These are phyloP conservation scores for Umbelopsis isabellina DNA, from an alignment of 192 early-diverging fungal genomes.

Conservation along the genomic window DNA sequence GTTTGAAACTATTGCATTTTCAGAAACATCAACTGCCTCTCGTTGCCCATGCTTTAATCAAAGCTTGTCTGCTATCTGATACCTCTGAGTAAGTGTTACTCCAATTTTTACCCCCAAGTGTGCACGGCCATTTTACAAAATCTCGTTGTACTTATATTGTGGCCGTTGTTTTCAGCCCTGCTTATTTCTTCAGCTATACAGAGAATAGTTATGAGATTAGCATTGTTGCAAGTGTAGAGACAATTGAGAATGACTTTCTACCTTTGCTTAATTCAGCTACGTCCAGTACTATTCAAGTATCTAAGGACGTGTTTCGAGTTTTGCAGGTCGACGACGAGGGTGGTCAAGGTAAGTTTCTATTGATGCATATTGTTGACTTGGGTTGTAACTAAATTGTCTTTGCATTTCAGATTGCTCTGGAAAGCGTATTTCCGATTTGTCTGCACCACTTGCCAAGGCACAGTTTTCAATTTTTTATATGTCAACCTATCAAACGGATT, in stretches of 20 bases:
- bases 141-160: background rate
- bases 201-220: slow-evolving; percentile 72
- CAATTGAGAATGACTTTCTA: slow-evolving; percentile 61
- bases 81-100: slow-evolving; percentile 24
- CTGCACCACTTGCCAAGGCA: slow-evolving; percentile 56
- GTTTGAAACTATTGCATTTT: slow-evolving; percentile 64
- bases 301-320: slow-evolving; percentile 63
- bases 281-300: slow-evolving; percentile 51
- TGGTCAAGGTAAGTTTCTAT: slow-evolving; percentile 43
- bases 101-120: background rate
- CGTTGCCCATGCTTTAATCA: slow-evolving; percentile 64
- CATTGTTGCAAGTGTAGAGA: slow-evolving; percentile 61
- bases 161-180: slow-evolving; percentile 27
- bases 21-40: slow-evolving; percentile 53
- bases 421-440: slow-evolving; percentile 60
- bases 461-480: slow-evolving; percentile 77
- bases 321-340: slow-evolving; percentile 67
- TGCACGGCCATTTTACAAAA: slow-evolving; percentile 16
- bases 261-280: slow-evolving; percentile 30
- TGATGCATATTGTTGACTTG: background rate
- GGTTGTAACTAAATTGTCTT: background rate
- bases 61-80: slow-evolving; percentile 56
- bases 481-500: slow-evolving; percentile 75
- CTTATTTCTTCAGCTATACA: slow-evolving; percentile 67
- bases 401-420: slow-evolving; percentile 40